A percentile compares a stretch with the other conserved stretches of the same genome.
phyloP scores from a whole-genome alignment of 768 basidiomycete species.

The Hirschioporus abietinus region DNA sequence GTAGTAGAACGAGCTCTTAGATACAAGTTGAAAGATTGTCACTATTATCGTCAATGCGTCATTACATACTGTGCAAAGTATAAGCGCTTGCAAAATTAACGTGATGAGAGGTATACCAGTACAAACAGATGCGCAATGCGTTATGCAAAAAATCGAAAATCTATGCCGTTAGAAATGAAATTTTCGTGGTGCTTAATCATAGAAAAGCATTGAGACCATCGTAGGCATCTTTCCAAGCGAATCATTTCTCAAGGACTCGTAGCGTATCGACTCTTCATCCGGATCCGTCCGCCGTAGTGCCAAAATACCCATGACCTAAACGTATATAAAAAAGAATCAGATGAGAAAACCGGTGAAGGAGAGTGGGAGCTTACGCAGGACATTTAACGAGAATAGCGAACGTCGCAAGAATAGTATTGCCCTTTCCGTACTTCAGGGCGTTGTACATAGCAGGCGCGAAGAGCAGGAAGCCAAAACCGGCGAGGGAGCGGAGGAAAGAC shows the following conservation, averaged over 20 bases:
- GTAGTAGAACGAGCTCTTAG: too few species aligned
- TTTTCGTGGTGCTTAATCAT: neutral
- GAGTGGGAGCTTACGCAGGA: constrained; percentile 12
- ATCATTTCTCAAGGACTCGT: neutral
- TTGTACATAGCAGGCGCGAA: constrained; percentile 26
- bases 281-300: constrained; percentile 43
- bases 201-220: neutral
- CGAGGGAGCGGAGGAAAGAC: constrained; percentile 24
- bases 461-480: constrained; percentile 30
- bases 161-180: neutral
- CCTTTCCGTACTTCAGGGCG: constrained; percentile 26
- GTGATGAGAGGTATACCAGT: too few species aligned
- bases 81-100: too few species aligned
- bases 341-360: neutral
- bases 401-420: constrained; percentile 21
- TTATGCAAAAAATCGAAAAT: too few species aligned
- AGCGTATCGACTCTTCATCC: constrained; percentile 42
- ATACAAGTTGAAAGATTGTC: too few species aligned
- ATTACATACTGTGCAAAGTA: too few species aligned
- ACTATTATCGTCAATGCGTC: too few species aligned
- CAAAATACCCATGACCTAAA: constrained; percentile 39
- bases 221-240: neutral
- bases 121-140: too few species aligned
- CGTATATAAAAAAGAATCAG: constrained; percentile 24
- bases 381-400: constrained; percentile 18